Base-by-base conservation (phyloP, 345 rosid genomes). In the Boechera divaricarpa region DNA sequence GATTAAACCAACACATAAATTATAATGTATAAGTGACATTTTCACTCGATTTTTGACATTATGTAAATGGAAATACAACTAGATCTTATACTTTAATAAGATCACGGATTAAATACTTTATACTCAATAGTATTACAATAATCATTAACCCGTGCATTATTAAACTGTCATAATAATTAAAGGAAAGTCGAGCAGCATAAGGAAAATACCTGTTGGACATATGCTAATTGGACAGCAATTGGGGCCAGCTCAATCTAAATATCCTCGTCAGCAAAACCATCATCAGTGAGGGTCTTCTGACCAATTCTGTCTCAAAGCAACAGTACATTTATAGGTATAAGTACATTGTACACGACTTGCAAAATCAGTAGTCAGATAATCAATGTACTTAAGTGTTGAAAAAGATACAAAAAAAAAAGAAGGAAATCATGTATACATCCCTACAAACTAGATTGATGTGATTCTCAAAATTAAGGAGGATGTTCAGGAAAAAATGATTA, bases 221-320 rank as follows among this genome's bases (percentile, higher is more conserved):
- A 90, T 69, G 96, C 97, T 83, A 95, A 74, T 52, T 95, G 99
- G 54, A 90, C 99, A 67, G 86, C 48, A 48, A 95, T 87, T 31
- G 97, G 99, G 74, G 97, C 87, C 73, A 95, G 77, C 89, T 95
- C 99, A 74, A 70, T 84, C 83, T 95, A 97, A 67, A 92, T 86
- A 28, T 85, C 94, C 71, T 91, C 97, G 67, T 93, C 96, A 70
- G 88, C 90, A 68, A 76, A 82, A 72, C 84, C 84, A 4, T 91
- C 97, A 1, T 92, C 96, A 55, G 94, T 83, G 41, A 95, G 88
- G 53, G 83, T 77, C 83, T 92, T 97, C 85, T 92, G 96, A 76
- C 99, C 98, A 86, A 95, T 83, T 82, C 98, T 94, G 83, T 62
- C 33, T 69, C 65, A 75, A 60, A 47, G 29, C 9, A 78, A 59